Conservation (phyloP, 2,329 filamentous ascomycete species). For the Corinectria fuckeliana region DNA sequence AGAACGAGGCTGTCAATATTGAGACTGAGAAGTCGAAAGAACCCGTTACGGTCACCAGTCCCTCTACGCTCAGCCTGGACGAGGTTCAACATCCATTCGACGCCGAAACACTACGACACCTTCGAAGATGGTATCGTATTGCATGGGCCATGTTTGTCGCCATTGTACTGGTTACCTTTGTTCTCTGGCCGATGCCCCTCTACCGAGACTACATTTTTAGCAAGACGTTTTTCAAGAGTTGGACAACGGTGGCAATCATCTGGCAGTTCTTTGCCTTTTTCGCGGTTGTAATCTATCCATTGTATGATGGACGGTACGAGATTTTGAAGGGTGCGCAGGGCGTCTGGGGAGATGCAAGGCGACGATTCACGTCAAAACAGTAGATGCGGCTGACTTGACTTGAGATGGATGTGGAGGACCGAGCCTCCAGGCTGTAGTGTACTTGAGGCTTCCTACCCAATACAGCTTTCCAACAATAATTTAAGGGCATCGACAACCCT, state of each 20-base stretch:
- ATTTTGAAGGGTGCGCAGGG: constrained; percentile 5
- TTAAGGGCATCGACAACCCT: too few relatives aligned
- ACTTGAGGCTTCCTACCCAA: too few relatives aligned
- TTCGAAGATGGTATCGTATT: constrained; percentile 9
- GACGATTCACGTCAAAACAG: not conserved
- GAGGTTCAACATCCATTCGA: constrained; percentile 7
- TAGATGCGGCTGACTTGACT: accelerated
- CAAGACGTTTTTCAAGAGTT: constrained; percentile 12
- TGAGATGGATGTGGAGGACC: not conserved
- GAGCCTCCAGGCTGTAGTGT: too few relatives aligned
- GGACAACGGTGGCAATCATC: constrained; percentile 12
- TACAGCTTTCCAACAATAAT: too few relatives aligned
- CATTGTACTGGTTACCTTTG: constrained; percentile 11
- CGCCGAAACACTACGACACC: not conserved
- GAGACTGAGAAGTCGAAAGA: not conserved
- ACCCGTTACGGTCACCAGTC: not conserved
- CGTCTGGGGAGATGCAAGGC: not conserved
- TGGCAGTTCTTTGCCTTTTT: constrained; percentile 20
- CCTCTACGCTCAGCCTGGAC: not conserved
- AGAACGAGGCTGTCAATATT: not conserved
- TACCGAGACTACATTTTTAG: constrained; percentile 13
- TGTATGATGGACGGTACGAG: constrained; percentile 13
- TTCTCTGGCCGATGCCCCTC: constrained; percentile 14
- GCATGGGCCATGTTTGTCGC: not conserved
- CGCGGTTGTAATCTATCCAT: constrained; percentile 4